Percentiles rank a stretch among this genome's conserved stretches.
Evolutionary conservation across 768 basidiomycete species (phyloP).

Genomic region (Rubroboletus satanas): DNA sequence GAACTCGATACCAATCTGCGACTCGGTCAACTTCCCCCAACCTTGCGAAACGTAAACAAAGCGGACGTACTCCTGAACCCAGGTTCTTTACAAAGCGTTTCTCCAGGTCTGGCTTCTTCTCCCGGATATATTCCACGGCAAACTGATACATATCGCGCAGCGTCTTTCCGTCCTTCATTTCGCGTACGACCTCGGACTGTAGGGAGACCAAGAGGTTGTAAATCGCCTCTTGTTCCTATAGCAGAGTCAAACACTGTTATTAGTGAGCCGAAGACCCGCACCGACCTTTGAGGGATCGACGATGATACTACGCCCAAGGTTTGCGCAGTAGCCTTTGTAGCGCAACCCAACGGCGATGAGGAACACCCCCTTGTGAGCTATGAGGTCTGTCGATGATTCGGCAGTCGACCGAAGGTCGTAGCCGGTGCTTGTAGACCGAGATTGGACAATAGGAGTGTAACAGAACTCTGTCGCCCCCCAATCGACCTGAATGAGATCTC

Average conservation of each 20-base stretch:
- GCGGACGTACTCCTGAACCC: conserved; percentile 74
- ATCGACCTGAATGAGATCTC: conserved; percentile 57
- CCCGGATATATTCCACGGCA: conserved; percentile 63
- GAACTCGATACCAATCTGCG: conserved; percentile 94
- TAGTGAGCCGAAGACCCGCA: neutral
- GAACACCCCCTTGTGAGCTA: conserved; percentile 86
- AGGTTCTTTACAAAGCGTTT: conserved; percentile 83
- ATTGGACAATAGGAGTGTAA: conserved; percentile 95
- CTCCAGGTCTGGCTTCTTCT: conserved; percentile 79
- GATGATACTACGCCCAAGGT: conserved; percentile 90
- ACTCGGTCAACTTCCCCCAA: neutral
- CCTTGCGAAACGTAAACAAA: neutral
- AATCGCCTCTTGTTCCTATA: conserved; percentile 86
- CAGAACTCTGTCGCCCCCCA: conserved; percentile 90
- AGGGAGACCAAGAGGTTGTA: conserved; percentile 76
- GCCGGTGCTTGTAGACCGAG: conserved; percentile 73
- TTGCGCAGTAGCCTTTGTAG: conserved; percentile 91
- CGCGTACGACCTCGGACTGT: conserved; percentile 68
- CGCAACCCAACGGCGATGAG: conserved; percentile 84
- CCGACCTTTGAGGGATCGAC: conserved; percentile 85
- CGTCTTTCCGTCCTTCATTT: conserved; percentile 74
- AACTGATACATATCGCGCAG: conserved; percentile 81
- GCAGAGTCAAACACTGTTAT: neutral
- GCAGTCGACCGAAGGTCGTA: conserved; percentile 89
- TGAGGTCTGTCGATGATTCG: conserved; percentile 76